A percentile compares a stretch with the other conserved stretches of the same genome.
Evolutionary conservation across 495 filamentous ascomycete genomes (phyloP).

Genomic region (Lasiosphaeriaceae sp.): DNA sequence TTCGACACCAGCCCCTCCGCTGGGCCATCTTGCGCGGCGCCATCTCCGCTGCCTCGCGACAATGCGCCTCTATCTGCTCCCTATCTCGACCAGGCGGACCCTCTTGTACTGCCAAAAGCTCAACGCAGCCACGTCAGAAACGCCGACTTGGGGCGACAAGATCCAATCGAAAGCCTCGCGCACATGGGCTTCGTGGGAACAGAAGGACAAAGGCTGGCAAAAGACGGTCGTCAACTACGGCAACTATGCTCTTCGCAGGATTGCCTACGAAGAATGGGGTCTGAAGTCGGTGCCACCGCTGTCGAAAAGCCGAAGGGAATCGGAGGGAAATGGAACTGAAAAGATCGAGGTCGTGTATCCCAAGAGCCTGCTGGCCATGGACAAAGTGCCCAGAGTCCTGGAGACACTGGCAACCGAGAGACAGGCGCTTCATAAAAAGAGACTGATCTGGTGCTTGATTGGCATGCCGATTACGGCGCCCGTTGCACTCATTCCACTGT

Average conservation of each 20-base stretch:
- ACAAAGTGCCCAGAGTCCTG: conserved; percentile 58
- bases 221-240: conserved; percentile 79
- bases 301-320: conserved; percentile 57
- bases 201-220: conserved; percentile 80
- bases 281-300: conserved; percentile 90
- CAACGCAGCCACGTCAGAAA: conserved; percentile 38
- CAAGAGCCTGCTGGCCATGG: conserved; percentile 57
- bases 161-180: conserved; percentile 63
- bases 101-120: conserved; percentile 88
- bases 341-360: conserved; percentile 79
- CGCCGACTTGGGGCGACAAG: conserved; percentile 57
- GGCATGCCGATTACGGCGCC: conserved; percentile 83
- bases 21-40: not conserved
- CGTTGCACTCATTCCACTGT: conserved; percentile 80
- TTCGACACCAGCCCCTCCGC: no score
- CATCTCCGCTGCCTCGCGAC: not conserved
- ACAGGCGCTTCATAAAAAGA: conserved; percentile 68
- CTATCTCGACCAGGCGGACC: conserved; percentile 86
- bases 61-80: conserved; percentile 95
- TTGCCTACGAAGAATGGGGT: conserved; percentile 96
- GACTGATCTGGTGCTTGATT: conserved; percentile 73
- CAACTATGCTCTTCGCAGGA: conserved; percentile 76
- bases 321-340: conserved; percentile 59
- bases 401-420: conserved; percentile 69
- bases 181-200: conserved; percentile 85